phyloP scores from a whole-genome alignment of 2,329 filamentous ascomycete species.

The Apiospora hydei region DNA sequence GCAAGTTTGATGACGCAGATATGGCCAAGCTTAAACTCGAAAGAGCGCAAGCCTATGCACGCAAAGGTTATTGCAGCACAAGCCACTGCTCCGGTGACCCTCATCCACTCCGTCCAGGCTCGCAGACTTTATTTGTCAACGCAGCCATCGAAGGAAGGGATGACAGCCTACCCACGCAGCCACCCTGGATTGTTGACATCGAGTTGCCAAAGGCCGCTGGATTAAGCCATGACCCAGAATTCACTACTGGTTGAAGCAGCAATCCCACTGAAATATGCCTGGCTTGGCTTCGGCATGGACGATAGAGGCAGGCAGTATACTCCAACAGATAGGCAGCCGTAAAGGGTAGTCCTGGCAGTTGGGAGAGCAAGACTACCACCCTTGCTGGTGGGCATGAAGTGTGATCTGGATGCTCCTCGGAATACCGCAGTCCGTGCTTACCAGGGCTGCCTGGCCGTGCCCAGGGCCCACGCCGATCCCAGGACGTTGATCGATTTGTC shows the following conservation, averaged over 20 bases:
- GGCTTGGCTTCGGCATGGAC: background rate
- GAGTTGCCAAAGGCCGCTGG: background rate
- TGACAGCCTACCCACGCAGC: background rate
- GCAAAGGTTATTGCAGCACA: too few species aligned
- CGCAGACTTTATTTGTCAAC: slow-evolving; percentile 3
- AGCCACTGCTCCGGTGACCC: background rate
- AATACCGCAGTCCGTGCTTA: slow-evolving; percentile 14
- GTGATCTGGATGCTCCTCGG: background rate
- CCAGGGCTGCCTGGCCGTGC: background rate
- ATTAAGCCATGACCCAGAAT: background rate
- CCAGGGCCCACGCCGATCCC: background rate
- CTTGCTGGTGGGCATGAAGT: background rate
- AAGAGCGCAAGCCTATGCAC: background rate
- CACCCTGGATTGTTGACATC: slow-evolving; percentile 4
- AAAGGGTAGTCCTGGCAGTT: background rate
- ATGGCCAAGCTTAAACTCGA: background rate
- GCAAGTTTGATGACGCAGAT: background rate
- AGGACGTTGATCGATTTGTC: background rate
- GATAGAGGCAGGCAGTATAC: slow-evolving; percentile 7
- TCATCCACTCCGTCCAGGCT: background rate
- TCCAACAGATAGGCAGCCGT: background rate
- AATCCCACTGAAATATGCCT: too few species aligned
- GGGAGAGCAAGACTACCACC: background rate
- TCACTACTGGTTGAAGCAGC: too few species aligned
- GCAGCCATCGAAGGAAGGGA: background rate